Evolutionary conservation across 805 yeast genomes (phyloP).

Genomic region (Cephaloascus albidus): DNA sequence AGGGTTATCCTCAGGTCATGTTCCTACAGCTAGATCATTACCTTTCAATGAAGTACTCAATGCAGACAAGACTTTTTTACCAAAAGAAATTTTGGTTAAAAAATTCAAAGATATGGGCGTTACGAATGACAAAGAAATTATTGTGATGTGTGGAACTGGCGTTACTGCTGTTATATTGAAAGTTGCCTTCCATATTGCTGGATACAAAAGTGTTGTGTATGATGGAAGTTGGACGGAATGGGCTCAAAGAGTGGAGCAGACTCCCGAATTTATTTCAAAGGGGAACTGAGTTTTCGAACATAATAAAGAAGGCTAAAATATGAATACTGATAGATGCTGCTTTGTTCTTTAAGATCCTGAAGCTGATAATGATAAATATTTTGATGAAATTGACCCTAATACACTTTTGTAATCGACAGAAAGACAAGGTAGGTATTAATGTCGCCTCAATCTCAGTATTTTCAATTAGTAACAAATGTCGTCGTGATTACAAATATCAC

Average conservation of each 20-base stretch:
- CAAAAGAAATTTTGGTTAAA: constrained; percentile 32
- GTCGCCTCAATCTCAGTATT: too few relatives aligned
- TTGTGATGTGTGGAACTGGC: constrained; percentile 94
- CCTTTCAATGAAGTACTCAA: constrained; percentile 64
- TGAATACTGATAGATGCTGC: too few relatives aligned
- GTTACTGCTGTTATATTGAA: constrained; percentile 88
- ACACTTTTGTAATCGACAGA: too few relatives aligned
- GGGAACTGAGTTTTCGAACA: too few relatives aligned
- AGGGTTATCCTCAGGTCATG: constrained; percentile 83
- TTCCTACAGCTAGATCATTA: constrained; percentile 68
- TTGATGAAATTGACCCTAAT: too few relatives aligned
- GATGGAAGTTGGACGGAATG: constrained; percentile 91
- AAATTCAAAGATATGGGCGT: constrained; percentile 33
- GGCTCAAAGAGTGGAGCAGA: constrained; percentile 63
- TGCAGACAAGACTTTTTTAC: constrained; percentile 35
- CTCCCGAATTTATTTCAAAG: too few relatives aligned
- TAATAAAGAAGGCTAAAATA: too few relatives aligned
- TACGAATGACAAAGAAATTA: constrained; percentile 48
- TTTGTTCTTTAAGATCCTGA: too few relatives aligned
- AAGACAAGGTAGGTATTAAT: too few relatives aligned
- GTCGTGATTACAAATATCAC: too few relatives aligned
- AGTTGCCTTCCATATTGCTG: constrained; percentile 57
- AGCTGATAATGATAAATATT: too few relatives aligned
- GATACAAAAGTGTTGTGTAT: constrained; percentile 43
- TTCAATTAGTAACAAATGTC: too few relatives aligned